Evolutionary conservation across 108 stramenopile genomes (phyloP).

Genomic region (Fistulifera pelliculosa): DNA sequence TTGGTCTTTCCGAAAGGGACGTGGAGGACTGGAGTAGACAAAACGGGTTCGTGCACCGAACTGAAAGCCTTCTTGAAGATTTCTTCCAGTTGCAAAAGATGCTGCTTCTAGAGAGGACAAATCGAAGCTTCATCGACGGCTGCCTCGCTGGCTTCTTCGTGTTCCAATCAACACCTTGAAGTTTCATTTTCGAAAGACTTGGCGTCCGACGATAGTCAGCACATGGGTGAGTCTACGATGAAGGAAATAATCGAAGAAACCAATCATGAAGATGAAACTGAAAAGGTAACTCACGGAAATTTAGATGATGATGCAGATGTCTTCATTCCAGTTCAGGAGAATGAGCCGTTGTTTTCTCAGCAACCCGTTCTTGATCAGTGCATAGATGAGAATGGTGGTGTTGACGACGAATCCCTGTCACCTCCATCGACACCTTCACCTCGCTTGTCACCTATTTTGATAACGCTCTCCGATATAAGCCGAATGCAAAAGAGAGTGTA

Average conservation of each 20-base stretch:
- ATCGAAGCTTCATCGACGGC: slow-evolving; percentile 61
- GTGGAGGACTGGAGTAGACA: slow-evolving; percentile 7
- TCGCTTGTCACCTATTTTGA: slow-evolving; percentile 56
- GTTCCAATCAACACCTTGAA: slow-evolving; percentile 7
- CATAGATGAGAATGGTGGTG: not conserved
- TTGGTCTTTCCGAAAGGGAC: no score
- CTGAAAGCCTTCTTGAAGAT: slow-evolving; percentile 47
- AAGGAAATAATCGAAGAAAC: slow-evolving; percentile 2
- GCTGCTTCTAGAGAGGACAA: not conserved
- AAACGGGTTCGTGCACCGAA: slow-evolving; percentile 19
- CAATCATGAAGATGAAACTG: not conserved
- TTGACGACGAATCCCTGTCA: slow-evolving; percentile 18
- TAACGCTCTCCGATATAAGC: slow-evolving; percentile 62
- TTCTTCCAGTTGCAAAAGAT: slow-evolving; percentile 23
- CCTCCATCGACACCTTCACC: slow-evolving; percentile 59
- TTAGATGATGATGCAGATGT: not conserved
- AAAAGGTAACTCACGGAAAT: not conserved
- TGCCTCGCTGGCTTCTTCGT: slow-evolving; percentile 71
- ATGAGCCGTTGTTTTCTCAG: not conserved
- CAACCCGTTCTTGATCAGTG: not conserved
- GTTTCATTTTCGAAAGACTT: slow-evolving; percentile 10
- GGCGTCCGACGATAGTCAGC: not conserved
- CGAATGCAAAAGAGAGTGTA: slow-evolving; percentile 13
- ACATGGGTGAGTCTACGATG: not conserved
- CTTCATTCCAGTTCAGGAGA: slow-evolving; percentile 11